phyloP scores from a whole-genome alignment of 2,329 filamentous ascomycete species.

The Colletotrichum cuscutae region DNA sequence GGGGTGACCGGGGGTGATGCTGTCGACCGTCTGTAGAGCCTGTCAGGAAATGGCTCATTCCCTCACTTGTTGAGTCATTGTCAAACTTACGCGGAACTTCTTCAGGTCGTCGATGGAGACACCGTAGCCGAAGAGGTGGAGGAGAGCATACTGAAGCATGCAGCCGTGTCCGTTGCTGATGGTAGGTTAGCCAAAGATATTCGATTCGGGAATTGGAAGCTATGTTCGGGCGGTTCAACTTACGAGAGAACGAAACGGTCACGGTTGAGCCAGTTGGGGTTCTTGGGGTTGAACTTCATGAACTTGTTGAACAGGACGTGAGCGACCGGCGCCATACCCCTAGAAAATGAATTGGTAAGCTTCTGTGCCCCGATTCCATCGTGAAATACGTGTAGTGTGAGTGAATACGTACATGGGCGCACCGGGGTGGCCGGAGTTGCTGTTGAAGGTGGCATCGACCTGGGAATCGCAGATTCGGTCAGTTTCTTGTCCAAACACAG shows the following conservation, averaged over 20 bases:
- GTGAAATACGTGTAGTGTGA: neutral
- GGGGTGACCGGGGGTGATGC: slow-evolving; percentile 94
- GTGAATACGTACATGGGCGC: slow-evolving; percentile 83
- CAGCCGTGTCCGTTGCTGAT: slow-evolving; percentile 95
- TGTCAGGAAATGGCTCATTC: neutral
- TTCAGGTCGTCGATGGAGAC: slow-evolving; percentile 92
- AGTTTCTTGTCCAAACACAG: neutral
- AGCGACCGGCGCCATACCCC: slow-evolving; percentile 90
- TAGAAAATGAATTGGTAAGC: slow-evolving; percentile 49
- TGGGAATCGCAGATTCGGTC: slow-evolving; percentile 52
- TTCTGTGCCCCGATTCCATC: neutral
- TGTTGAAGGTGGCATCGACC: slow-evolving; percentile 96
- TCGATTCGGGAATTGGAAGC: neutral
- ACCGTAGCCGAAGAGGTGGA: slow-evolving; percentile 94
- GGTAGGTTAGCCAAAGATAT: neutral
- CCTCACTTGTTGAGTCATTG: neutral
- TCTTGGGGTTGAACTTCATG: slow-evolving; percentile 99
- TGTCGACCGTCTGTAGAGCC: slow-evolving; percentile 59
- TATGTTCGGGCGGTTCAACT: slow-evolving; percentile 54
- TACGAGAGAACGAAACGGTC: slow-evolving; percentile 99
- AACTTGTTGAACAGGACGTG: slow-evolving; percentile 99
- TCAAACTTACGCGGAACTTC: slow-evolving; percentile 85
- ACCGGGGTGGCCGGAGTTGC: slow-evolving; percentile 98
- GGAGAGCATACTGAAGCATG: slow-evolving; percentile 99
- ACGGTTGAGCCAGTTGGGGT: slow-evolving; percentile 95